Base-by-base conservation (phyloP, 331 rosid genomes). In the Spiraea crenata region DNA sequence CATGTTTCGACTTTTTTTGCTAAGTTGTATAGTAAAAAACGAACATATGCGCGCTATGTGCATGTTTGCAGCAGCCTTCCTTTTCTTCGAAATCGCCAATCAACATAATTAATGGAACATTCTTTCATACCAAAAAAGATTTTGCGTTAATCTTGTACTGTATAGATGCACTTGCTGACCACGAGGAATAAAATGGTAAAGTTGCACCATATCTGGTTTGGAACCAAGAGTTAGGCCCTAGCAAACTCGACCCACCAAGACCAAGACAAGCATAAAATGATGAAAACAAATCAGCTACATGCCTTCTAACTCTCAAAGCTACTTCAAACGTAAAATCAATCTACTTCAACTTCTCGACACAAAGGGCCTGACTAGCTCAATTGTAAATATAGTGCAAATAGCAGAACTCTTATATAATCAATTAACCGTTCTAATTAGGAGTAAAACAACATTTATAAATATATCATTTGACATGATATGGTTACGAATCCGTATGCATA, bases 11-110 rank as follows among this genome's bases (percentile, higher is more conserved):
- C 59, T 45, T 20, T n/a, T 74, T 57, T 35, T 55, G 49, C 49
- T 45, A 11, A 45, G 49, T 45, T 45, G 15, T 25, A 25, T 2
- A 25, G 31, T 25, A 25, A 1, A 42, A 42, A 42, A 42, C 9
- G 46, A 42, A 42, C 4, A 25, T 7, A 31, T 9, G 15, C 12
- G 7, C 1, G 19, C 6, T 11, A 60, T 48, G 8, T 68, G 69
- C 70, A 60, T 76, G 50, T 49, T 59, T 68, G 49, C 73, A n/a
- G 40, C 11, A 60, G 48, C 12, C 19, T 5, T 76, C 25, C 68
- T 55, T 49, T 34, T 68, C 44, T 44, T 57, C 51, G 40, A 12
- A 13, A 59, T 8, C 8, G 25, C 69, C 25, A 72, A 50, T 54
- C 44, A 50, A 58, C 57, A 59, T 44, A 38, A 67, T 67, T 13